phyloP scores from a whole-genome alignment of 257 asterid species.

The Solanum infundibuliforme region DNA sequence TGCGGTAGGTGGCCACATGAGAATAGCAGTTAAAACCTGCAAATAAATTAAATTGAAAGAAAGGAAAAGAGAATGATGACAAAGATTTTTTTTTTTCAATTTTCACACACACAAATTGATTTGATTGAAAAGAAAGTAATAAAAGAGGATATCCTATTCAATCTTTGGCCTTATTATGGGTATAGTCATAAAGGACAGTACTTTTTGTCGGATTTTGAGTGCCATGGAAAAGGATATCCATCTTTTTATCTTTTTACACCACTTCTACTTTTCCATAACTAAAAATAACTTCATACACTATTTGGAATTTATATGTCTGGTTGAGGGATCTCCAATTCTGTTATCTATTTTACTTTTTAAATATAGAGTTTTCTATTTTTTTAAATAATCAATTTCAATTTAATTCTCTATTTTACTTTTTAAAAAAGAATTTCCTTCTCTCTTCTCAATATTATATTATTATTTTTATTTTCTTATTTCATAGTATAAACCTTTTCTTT shows the following conservation, averaged over 20 bases:
- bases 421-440: too few relatives aligned
- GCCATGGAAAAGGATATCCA: neutral
- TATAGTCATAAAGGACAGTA: neutral
- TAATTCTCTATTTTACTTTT: too few relatives aligned
- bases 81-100: neutral
- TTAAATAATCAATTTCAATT: too few relatives aligned
- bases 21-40: neutral
- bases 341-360: too few relatives aligned
- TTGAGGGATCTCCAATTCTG: too few relatives aligned
- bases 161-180: neutral
- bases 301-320: neutral
- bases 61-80: neutral
- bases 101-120: neutral
- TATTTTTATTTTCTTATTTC: too few relatives aligned
- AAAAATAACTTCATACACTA: neutral
- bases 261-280: neutral
- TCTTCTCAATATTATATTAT: too few relatives aligned
- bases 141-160: neutral
- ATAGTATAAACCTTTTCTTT: too few relatives aligned
- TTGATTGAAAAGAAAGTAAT: neutral
- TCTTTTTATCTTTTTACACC: neutral
- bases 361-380: rapidly evolving
- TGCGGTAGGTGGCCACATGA: neutral
- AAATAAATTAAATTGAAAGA: neutral
- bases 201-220: neutral